Evolutionary conservation across 805 yeast species (phyloP).

Genomic region (Cyberlindnera suaveolens): DNA sequence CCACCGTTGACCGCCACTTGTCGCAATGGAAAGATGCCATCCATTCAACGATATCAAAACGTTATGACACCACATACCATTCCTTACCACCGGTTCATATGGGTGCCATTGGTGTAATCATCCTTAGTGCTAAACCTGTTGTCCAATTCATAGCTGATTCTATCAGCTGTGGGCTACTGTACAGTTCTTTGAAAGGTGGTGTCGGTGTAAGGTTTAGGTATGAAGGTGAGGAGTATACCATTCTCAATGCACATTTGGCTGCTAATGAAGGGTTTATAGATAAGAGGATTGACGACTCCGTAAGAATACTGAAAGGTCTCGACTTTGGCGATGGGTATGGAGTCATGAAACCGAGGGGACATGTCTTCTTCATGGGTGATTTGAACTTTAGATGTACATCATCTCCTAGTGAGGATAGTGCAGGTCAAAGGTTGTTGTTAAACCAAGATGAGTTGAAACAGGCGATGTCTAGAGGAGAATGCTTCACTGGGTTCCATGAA

Average conservation of each 20-base stretch:
- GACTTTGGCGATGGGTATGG: slow-evolving; percentile 49
- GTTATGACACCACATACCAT: slow-evolving; percentile 34
- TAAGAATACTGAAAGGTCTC: slow-evolving; percentile 43
- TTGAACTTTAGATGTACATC: slow-evolving; percentile 62
- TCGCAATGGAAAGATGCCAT: slow-evolving; percentile 31
- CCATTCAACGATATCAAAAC: slow-evolving; percentile 27
- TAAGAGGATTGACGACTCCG: slow-evolving; percentile 48
- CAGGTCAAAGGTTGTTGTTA: slow-evolving; percentile 12
- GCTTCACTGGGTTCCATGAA: slow-evolving; percentile 63
- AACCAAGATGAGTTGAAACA: slow-evolving; percentile 31
- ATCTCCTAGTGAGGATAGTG: slow-evolving; percentile 7
- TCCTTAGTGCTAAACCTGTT: slow-evolving; percentile 29
- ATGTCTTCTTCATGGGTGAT: slow-evolving; percentile 77
- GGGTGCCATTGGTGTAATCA: slow-evolving; percentile 54
- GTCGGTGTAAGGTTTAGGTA: slow-evolving; percentile 49
- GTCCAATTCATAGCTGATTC: slow-evolving; percentile 1
- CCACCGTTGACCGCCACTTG: slow-evolving; percentile 32
- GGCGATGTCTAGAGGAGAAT: slow-evolving; percentile 31
- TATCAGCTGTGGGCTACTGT: slow-evolving; percentile 21
- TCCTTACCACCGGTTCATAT: slow-evolving; percentile 35
- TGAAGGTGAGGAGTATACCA: slow-evolving; percentile 36
- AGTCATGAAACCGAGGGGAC: slow-evolving; percentile 45
- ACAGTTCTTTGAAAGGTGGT: slow-evolving; percentile 71
- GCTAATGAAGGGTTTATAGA: slow-evolving; percentile 69
- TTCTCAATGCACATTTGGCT: slow-evolving; percentile 65